phyloP scores from a whole-genome alignment of 306 rosid species.

The Medicago ruthenica region DNA sequence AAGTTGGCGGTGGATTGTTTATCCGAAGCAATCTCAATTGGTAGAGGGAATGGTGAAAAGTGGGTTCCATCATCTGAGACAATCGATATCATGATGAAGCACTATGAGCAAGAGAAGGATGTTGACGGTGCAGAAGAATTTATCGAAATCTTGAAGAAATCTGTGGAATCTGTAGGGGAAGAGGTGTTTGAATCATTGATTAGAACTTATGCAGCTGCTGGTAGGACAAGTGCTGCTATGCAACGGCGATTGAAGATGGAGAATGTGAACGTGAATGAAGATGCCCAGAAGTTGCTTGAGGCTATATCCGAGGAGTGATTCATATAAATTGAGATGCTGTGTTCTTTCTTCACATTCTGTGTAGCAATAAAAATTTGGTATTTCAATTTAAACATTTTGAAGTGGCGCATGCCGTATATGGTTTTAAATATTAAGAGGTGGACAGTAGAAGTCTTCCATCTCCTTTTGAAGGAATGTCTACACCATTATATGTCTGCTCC shows the following conservation, averaged over 20 bases:
- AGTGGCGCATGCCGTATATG: slow-evolving; percentile 12
- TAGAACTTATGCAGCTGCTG: slow-evolving; percentile 81
- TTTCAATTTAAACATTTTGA: slow-evolving; percentile 33
- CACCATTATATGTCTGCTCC: too few species aligned
- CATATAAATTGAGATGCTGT: slow-evolving; percentile 40
- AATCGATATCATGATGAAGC: slow-evolving; percentile 58
- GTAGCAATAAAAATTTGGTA: slow-evolving; percentile 42
- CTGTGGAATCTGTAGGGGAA: slow-evolving; percentile 51
- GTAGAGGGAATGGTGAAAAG: slow-evolving; percentile 74
- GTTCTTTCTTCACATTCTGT: slow-evolving; percentile 40
- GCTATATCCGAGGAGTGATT: slow-evolving; percentile 65
- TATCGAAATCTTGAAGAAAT: slow-evolving; percentile 70
- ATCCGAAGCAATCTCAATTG: slow-evolving; percentile 65
- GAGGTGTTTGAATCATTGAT: slow-evolving; percentile 81
- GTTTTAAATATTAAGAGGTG: too few species aligned
- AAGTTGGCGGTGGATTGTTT: slow-evolving; percentile 67
- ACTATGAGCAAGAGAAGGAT: slow-evolving; percentile 77
- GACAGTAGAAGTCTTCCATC: too few species aligned
- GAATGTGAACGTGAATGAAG: slow-evolving; percentile 70
- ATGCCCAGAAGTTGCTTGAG: slow-evolving; percentile 67
- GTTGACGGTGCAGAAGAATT: slow-evolving; percentile 87
- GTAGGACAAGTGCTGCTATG: slow-evolving; percentile 63
- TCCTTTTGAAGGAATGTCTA: too few species aligned
- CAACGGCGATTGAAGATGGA: slow-evolving; percentile 83
- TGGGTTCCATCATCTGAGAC: slow-evolving; percentile 66